phyloP scores from a whole-genome alignment of 345 rosid species.

The Euphorbia peplus region DNA sequence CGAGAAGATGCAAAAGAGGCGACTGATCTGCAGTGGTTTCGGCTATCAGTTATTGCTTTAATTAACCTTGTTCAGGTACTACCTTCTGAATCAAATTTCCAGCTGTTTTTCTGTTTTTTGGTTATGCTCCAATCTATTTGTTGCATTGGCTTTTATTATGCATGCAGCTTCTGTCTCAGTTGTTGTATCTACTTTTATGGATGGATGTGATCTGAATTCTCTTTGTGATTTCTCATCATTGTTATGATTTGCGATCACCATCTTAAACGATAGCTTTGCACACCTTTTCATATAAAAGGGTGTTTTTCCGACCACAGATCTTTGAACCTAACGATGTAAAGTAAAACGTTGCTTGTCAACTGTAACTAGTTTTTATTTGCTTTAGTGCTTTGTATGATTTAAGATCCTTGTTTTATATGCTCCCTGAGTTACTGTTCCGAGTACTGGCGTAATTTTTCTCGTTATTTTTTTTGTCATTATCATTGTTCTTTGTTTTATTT shows the following conservation, averaged over 20 bases:
- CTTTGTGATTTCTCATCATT: not conserved
- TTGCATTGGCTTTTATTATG: not conserved
- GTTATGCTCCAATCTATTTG: not conserved
- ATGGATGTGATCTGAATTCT: not conserved
- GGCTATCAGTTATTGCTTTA: conserved; percentile 64
- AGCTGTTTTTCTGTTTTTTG: not conserved
- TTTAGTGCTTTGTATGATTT: not conserved
- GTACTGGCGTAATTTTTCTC: not conserved
- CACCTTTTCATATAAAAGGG: not conserved
- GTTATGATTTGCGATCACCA: conserved; percentile 1
- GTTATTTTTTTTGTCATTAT: not conserved
- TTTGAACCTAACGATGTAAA: not conserved
- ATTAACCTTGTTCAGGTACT: conserved; percentile 84
- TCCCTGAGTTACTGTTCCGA: not conserved
- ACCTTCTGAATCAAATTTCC: conserved; percentile 4
- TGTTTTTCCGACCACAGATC: not conserved
- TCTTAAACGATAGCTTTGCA: not conserved
- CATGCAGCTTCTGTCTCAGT: not conserved
- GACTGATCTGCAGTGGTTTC: conserved; percentile 61
- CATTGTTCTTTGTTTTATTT: conserved; percentile 23
- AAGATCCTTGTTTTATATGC: not conserved
- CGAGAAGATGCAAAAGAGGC: conserved; percentile 58
- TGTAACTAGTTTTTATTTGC: not conserved
- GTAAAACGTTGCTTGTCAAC: not conserved
- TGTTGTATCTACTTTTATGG: not conserved